Evolutionary conservation across 2,329 filamentous ascomycete genomes (phyloP), one percentile per base, ranked within the genome.

Genomic region (Capronia epimyces): DNA sequence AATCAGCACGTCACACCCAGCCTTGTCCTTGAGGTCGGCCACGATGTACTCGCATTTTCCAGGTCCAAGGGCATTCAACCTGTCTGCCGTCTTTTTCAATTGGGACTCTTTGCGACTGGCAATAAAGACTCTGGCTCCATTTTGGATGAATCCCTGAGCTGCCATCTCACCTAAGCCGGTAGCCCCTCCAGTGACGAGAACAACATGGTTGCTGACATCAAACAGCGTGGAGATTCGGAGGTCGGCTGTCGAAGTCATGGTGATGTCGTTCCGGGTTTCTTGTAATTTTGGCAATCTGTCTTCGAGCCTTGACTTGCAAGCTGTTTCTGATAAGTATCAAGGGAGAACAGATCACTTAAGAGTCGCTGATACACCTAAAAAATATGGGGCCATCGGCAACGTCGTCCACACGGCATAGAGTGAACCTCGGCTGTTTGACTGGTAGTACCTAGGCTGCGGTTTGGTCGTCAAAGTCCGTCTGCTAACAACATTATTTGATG

Each of bases 41-140:
- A 74, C 66, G 42, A 78, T 74, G 53, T 75, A 74, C 48, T 71
- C 64, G 37, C 75, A 76, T 45, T 67, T 76, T 42, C 75, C 75
- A 41, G 75, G 75, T 13, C 75, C 75, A 29, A 78, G 66, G 5
- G 68, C 67, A 61, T 77, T 78, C 49, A 78, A 67, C 48, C 76
- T 70, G 3, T 66, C 64, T 22, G 66, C 66, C 0, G 74, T 75
- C 49, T 71, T 62, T 27, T 75, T 70, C 49, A 76, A 71, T 29
- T 77, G 74, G 53, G 70, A 67, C 50, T 73, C 72, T 63, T 78
- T 77, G 43, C 75, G 71, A 8, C 70, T 74, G n/a, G 75, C 75
- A 54, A 78, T 78, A 62, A 77, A 72, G 43, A 78, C 75, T 10
- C 65, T 73, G 4, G 75, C 74, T 21, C 75, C 75, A 53, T 78